phyloP scores from a whole-genome alignment of 2,329 filamentous ascomycete genomes.

The Blumeriella jaapii region DNA sequence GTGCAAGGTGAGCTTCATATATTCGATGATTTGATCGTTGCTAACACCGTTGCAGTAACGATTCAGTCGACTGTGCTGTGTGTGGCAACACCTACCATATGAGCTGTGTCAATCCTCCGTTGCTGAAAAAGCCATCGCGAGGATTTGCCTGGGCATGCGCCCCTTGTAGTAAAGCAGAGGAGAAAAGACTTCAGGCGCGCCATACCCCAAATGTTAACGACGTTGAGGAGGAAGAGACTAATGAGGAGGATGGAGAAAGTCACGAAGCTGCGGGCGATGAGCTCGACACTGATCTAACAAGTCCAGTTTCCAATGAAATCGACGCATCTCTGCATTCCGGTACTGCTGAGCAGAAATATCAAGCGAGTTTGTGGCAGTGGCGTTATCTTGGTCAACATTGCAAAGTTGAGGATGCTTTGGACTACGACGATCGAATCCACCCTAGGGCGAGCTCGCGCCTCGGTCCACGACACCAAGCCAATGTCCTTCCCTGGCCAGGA shows the following conservation, averaged over 20 bases:
- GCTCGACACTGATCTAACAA: slow-evolving; percentile 48
- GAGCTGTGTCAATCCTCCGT: slow-evolving; percentile 86
- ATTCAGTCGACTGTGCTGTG: slow-evolving; percentile 94
- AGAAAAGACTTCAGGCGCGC: slow-evolving; percentile 80
- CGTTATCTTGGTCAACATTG: slow-evolving; percentile 93
- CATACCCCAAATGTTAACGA: slow-evolving; percentile 70
- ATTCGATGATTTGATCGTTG: neutral
- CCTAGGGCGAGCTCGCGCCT: slow-evolving; percentile 87
- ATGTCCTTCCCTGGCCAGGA: slow-evolving; percentile 74
- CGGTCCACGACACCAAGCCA: slow-evolving; percentile 84
- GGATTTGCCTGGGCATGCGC: slow-evolving; percentile 98
- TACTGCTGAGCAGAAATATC: slow-evolving; percentile 80
- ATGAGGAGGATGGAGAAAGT: slow-evolving; percentile 64
- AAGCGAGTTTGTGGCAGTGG: slow-evolving; percentile 92
- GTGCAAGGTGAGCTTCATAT: slow-evolving; percentile 60
- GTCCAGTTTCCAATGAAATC: slow-evolving; percentile 46
- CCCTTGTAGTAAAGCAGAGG: slow-evolving; percentile 89
- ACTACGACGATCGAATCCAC: slow-evolving; percentile 96
- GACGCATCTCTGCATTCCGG: slow-evolving; percentile 43
- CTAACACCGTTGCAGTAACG: slow-evolving; percentile 45
- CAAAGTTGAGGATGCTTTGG: slow-evolving; percentile 85
- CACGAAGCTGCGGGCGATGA: slow-evolving; percentile 38
- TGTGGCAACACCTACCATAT: slow-evolving; percentile 96
- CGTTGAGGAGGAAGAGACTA: slow-evolving; percentile 50
- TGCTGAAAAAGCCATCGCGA: slow-evolving; percentile 91